phyloP scores from a whole-genome alignment of 2,329 filamentous ascomycete species.

The Paramyrothecium sp. region DNA sequence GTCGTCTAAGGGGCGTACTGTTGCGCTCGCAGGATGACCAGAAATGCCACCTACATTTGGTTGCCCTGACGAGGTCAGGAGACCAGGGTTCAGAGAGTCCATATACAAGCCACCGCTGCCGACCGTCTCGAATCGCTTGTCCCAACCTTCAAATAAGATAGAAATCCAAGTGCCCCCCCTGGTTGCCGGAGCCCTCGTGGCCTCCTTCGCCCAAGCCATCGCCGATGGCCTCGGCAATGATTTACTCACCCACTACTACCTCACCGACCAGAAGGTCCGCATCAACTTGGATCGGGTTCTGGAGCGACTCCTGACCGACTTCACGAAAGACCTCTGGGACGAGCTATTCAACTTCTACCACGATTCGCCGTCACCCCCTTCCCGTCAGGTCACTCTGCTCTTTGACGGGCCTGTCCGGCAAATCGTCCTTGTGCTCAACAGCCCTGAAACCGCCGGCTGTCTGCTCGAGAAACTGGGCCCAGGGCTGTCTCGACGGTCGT shows the following conservation, averaged over 20 bases:
- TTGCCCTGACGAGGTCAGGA: constrained; percentile 20
- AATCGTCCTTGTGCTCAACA: constrained; percentile 32
- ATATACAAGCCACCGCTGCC: constrained; percentile 33
- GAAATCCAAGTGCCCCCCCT: constrained; percentile 33
- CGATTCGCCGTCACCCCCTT: constrained; percentile 21
- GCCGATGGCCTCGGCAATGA: constrained; percentile 32
- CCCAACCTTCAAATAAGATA: constrained; percentile 25
- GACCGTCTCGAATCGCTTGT: constrained; percentile 22
- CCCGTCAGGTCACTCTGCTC: constrained; percentile 27
- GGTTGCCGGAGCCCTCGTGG: constrained; percentile 30
- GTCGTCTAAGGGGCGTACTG: neutral
- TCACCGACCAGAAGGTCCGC: constrained; percentile 26
- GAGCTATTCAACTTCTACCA: constrained; percentile 33
- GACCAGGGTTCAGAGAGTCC: constrained; percentile 13
- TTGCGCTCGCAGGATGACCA: constrained; percentile 18
- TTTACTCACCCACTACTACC: constrained; percentile 35
- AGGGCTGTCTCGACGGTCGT: constrained; percentile 27
- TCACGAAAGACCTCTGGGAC: constrained; percentile 31
- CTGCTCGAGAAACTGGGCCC: constrained; percentile 32
- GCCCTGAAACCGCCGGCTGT: constrained; percentile 31
- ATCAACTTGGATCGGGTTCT: constrained; percentile 34
- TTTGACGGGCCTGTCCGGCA: constrained; percentile 36
- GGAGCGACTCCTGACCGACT: constrained; percentile 31
- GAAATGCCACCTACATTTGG: constrained; percentile 25
- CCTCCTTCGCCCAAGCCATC: constrained; percentile 32